phyloP scores from a whole-genome alignment of 2,329 filamentous ascomycete genomes.

The Reticulascus tulasneorum region DNA sequence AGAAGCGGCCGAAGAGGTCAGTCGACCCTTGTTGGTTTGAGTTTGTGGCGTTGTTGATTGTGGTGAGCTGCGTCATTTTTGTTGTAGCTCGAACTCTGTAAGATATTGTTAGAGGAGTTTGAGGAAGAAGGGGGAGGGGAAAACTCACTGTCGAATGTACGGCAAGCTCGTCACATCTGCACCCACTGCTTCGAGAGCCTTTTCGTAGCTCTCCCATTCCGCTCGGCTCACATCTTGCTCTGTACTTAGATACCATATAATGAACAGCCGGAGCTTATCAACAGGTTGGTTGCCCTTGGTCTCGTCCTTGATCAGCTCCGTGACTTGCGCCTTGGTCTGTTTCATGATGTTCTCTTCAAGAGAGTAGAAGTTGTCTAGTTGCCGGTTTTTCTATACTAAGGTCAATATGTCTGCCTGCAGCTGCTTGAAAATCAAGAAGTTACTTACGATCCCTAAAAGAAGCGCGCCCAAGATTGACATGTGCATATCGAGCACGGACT shows the following conservation, averaged over 20 bases:
- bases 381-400: constrained; percentile 89
- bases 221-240: constrained; percentile 80
- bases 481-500: constrained; percentile 93
- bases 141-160: constrained; percentile 76
- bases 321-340: constrained; percentile 81
- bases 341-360: constrained; percentile 90
- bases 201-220: constrained; percentile 83
- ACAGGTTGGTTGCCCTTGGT: constrained; percentile 78
- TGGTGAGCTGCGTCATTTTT: constrained; percentile 96
- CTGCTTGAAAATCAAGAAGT: no score
- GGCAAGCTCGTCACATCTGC: constrained; percentile 73
- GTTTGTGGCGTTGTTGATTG: constrained; percentile 74
- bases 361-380: constrained; percentile 94
- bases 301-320: constrained; percentile 78
- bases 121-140: background rate
- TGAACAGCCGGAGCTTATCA: constrained; percentile 90
- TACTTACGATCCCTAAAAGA: constrained; percentile 55
- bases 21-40: constrained; percentile 59
- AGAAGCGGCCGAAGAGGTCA: constrained; percentile 91
- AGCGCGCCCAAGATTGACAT: constrained; percentile 82
- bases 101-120: constrained; percentile 3
- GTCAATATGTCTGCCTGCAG: no score
- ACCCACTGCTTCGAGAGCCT: constrained; percentile 72
- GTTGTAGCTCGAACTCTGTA: constrained; percentile 82
- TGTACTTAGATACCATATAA: constrained; percentile 95